These are phyloP conservation scores for Teratosphaeria pseudoeucalypti DNA, from an alignment of 2,329 filamentous ascomycete species.

Conservation along the genomic window DNA sequence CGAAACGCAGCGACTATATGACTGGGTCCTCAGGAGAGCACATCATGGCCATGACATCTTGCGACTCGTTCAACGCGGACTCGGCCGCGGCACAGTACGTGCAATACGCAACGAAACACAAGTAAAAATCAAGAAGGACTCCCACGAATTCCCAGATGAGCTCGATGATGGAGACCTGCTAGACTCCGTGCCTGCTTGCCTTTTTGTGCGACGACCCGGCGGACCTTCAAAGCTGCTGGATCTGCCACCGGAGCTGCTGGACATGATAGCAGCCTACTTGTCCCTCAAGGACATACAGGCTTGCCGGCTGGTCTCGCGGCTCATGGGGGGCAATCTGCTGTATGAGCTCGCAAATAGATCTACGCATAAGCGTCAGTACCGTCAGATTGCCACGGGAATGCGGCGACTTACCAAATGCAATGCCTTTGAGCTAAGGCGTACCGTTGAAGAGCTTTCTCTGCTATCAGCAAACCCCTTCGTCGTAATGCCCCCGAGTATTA, in stretches of 20 bases:
- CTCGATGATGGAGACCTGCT: not conserved
- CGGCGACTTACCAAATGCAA: not conserved
- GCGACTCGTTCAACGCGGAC: not conserved
- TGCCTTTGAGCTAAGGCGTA: not conserved
- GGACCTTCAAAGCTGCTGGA: not conserved
- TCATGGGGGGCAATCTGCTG: not conserved
- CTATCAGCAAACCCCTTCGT: not conserved
- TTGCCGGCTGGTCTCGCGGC: not conserved
- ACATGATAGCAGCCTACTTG: not conserved
- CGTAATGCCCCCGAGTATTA: not conserved
- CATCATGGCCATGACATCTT: not conserved
- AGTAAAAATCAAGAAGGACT: not conserved
- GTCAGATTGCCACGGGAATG: not conserved
- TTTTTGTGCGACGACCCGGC: not conserved
- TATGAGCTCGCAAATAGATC: not conserved
- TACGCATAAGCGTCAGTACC: not conserved
- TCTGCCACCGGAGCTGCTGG: not conserved
- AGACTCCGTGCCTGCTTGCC: not conserved
- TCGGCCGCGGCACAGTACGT: not conserved
- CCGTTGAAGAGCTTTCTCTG: not conserved
- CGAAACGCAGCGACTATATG: not conserved
- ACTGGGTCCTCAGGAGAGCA: not conserved
- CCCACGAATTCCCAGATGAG: not conserved
- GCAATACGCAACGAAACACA: not conserved
- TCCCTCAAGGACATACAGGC: not conserved